Percentiles rank a stretch among this genome's conserved stretches.
phyloP scores from a whole-genome alignment of 2,329 filamentous ascomycete species.

The Pestalotiopsis sp. region DNA sequence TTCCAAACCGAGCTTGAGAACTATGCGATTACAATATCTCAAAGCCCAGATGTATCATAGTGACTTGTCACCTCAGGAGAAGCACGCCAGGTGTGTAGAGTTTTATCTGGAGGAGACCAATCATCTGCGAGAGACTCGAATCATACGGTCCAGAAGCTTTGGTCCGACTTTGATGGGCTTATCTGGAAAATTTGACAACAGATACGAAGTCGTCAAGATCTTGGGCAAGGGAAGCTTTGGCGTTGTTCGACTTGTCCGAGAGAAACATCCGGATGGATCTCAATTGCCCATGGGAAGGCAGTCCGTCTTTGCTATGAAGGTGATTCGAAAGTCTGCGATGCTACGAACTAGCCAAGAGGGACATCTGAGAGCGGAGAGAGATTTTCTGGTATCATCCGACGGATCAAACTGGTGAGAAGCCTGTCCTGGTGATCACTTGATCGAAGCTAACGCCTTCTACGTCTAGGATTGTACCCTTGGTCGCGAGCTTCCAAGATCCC shows the following conservation, averaged over 20 bases:
- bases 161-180: slow-evolving; percentile 37
- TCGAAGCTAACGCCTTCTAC: background rate
- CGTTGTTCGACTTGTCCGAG: slow-evolving; percentile 82
- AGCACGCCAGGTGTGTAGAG: slow-evolving; percentile 52
- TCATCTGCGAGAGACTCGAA: slow-evolving; percentile 73
- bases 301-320: slow-evolving; percentile 92
- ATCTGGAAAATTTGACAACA: slow-evolving; percentile 55
- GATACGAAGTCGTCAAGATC: slow-evolving; percentile 81
- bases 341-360: slow-evolving; percentile 88
- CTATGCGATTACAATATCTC: slow-evolving; percentile 62
- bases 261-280: slow-evolving; percentile 43
- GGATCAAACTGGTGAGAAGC: slow-evolving; percentile 73
- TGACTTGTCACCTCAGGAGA: slow-evolving; percentile 58
- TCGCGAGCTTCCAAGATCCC: slow-evolving; percentile 87
- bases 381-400: slow-evolving; percentile 87
- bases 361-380: slow-evolving; percentile 86
- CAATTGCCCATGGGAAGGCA: slow-evolving; percentile 31
- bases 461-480: slow-evolving; percentile 77
- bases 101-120: slow-evolving; percentile 73
- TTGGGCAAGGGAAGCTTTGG: slow-evolving; percentile 95
- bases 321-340: slow-evolving; percentile 94
- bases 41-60: slow-evolving; percentile 64
- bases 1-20: slow-evolving; percentile 57
- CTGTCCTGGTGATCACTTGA: background rate
- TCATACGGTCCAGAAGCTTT: slow-evolving; percentile 65